Evolutionary conservation across 169 alveolate genomes (phyloP).

Genomic region (Babesia ovis): DNA sequence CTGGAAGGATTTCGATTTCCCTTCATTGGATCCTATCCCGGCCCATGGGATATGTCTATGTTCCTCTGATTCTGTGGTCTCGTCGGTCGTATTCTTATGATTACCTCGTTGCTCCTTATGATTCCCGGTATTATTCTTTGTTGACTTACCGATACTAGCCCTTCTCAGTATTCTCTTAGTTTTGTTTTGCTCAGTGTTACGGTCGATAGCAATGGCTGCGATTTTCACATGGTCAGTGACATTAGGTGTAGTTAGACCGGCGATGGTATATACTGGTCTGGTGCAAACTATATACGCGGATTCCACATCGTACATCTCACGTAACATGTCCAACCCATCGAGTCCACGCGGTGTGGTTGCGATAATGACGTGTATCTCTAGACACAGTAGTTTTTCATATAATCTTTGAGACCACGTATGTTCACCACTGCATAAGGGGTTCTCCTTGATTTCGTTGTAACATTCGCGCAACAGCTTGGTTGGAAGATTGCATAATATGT

Average conservation of each 20-base stretch:
- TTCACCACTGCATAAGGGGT: neutral
- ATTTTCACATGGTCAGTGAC: neutral
- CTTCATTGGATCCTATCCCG: neutral
- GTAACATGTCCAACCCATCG: slow-evolving; percentile 47
- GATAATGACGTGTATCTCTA: slow-evolving; percentile 41
- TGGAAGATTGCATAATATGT: slow-evolving; percentile 53
- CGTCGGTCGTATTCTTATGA: neutral
- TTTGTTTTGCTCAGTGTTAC: neutral
- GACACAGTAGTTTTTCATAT: slow-evolving; percentile 29
- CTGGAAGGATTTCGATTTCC: neutral
- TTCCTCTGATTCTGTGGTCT: neutral
- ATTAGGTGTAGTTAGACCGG: slow-evolving; percentile 6
- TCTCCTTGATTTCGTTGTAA: neutral
- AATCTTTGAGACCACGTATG: neutral
- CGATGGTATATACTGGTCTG: slow-evolving; percentile 51
- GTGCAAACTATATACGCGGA: slow-evolving; percentile 58
- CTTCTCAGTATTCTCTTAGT: neutral
- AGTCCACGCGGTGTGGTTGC: slow-evolving; percentile 52
- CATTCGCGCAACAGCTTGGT: slow-evolving; percentile 19
- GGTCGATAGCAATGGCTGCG: neutral
- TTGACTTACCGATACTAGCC: neutral
- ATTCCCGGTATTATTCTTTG: neutral
- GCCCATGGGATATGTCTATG: neutral
- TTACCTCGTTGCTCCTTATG: neutral
- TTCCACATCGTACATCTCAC: slow-evolving; percentile 24